Evolutionary conservation across 2,329 filamentous ascomycete species (phyloP), one percentile per base, ranked within the genome.

Genomic region (Achaetomium macrosporum): DNA sequence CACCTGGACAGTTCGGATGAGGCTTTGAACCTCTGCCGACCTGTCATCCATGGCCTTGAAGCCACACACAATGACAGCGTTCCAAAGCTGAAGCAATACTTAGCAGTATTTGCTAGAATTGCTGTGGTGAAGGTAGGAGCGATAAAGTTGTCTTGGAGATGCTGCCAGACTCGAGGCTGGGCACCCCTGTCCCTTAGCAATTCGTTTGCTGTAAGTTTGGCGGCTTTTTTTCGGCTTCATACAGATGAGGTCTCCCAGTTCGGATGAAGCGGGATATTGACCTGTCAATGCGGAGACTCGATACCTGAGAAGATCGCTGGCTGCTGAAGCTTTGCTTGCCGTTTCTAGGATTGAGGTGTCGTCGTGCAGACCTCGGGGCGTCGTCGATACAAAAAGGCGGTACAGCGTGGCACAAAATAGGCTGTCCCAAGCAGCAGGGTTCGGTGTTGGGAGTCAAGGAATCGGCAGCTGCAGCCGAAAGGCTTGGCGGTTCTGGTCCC

Each of bases 1-100:
- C 41, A 68, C 67, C 55, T 76, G 69, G 15, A 76, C 69, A 50
- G 72, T 69, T 56, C 73, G 68, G 42, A 74, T 66, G 47, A 82
- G 70, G 42, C 65, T 59, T 55, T 70, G 66, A 54, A 76, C 71
- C 51, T 82, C 78, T 30, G 66, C 63, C 52, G 52, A 13, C 20
- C 42, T 55, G 31, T 55, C 47, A 36, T 47, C 57, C 60, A 61
- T 61, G 13, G 43, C 40, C 30, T 16, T 39, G 29, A 30, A 12
- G 31, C 25, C 25, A 25, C 4, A 25, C 7, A 7, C 4, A 25
- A 15, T n/a, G 35, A n/a, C 15, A n/a, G 35, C 9, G 35, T 37
- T 31, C 16, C 40, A 40, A 16, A 51, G 15, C 11, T 15, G 16
- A 39, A 31, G 39, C 39, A 13, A 39, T n/a, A 37, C 35, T 37